These are phyloP conservation scores for Fusarium sp. DNA, from an alignment of 2,329 filamentous ascomycete species.

Conservation along the genomic window DNA sequence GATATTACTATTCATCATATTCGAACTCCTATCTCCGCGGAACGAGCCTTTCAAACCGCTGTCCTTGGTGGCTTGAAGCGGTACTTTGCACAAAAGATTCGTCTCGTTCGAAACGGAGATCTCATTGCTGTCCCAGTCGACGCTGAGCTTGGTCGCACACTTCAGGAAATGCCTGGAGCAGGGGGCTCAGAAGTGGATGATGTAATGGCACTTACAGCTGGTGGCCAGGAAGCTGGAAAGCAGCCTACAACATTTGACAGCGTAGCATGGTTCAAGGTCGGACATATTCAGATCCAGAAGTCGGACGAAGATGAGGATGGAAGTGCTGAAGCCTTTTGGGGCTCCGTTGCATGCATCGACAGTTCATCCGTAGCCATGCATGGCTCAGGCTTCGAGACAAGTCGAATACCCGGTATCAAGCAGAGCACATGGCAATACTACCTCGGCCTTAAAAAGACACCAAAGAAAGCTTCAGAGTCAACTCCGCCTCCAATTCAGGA, in stretches of 20 bases:
- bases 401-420: conserved; percentile 80
- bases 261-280: conserved; percentile 94
- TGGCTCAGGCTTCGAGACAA: conserved; percentile 88
- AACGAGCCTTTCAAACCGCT: conserved; percentile 85
- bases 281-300: conserved; percentile 74
- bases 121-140: conserved; percentile 91
- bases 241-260: conserved; percentile 61
- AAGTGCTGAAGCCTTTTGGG: conserved; percentile 80
- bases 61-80: conserved; percentile 88
- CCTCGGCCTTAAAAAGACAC: conserved; percentile 78
- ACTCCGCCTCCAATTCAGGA: conserved; percentile 60
- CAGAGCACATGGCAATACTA: conserved; percentile 92
- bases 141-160: conserved; percentile 81
- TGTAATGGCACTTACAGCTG: conserved; percentile 66
- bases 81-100: conserved; percentile 85
- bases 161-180: conserved; percentile 77
- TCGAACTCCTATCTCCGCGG: conserved; percentile 88
- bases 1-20: conserved; percentile 92
- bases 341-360: conserved; percentile 87
- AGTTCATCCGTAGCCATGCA: conserved; percentile 89
- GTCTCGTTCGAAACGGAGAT: conserved; percentile 88
- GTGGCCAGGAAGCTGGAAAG: conserved; percentile 47
- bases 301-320: conserved; percentile 69
- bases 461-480: conserved; percentile 60
- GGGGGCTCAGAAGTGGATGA: conserved; percentile 80